Evolutionary conservation across 352 stramenopile genomes (phyloP), one percentile per base, ranked within the genome.

Genomic region (Ophiocytium majus): DNA sequence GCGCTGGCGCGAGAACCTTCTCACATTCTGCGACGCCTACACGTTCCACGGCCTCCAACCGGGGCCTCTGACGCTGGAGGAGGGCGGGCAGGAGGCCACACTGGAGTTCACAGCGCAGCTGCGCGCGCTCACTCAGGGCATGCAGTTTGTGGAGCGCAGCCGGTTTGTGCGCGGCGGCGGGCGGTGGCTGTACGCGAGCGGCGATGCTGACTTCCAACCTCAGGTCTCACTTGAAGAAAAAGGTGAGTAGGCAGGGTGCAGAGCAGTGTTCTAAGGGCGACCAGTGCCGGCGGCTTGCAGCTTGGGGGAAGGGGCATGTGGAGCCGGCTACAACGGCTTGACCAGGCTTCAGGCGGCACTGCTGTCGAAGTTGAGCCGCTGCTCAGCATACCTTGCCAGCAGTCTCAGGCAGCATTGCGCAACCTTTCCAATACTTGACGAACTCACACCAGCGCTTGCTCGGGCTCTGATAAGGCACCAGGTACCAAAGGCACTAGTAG

Each of bases 71-170:
- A 17, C 14, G 36, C 31, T 57, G 31, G n/a, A 63, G 17, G 75
- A 81, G 5, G 75, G 49, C n/a, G 36, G 50, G 5, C 1, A 1
- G 28, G 36, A 14, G 35, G 31, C 75, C 10, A 14, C 17, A 0
- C 9, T 81, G 36, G 10, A 37, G 5, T 81, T 81, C 32, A 81
- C 31, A 14, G 75, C 75, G 37, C 5, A 37, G 28, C 5, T 81
- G 10, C 35, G 17, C 34, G 36, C 75, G 31, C 75, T 81, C 5
- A 9, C 31, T 5, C 75, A 81, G 75, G 1, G 75, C 1, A 5
- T 81, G 31, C 37, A 28, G 19, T 81, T 81, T 81, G 75, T 63
- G 28, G 75, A 81, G 36, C 19, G 75, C n/a, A 81, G 75, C 32
- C 35, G 9, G 32, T 81, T 81, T 36, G 1, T 81, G 19, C 9